phyloP scores from a whole-genome alignment of 306 rosid genomes.

The Carpinus viminea region DNA sequence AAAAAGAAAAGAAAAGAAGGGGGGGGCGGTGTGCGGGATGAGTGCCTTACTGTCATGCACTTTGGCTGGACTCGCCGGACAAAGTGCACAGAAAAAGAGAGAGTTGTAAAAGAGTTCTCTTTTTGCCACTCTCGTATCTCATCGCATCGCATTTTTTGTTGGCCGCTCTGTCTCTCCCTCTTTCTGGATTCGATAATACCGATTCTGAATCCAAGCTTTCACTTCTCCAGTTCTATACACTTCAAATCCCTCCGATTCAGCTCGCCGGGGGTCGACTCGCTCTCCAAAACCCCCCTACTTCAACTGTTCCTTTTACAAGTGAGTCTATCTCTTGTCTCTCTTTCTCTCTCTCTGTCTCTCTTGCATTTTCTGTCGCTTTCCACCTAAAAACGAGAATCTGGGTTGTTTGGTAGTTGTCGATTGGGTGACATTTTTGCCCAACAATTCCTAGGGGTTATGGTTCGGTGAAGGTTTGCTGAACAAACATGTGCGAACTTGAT shows the following conservation, averaged over 20 bases:
- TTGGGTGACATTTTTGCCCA: not conserved
- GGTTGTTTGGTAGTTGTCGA: slow-evolving; percentile 17
- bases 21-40: not conserved
- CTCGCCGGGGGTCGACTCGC: slow-evolving; percentile 46
- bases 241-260: slow-evolving; percentile 15
- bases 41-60: slow-evolving; percentile 52
- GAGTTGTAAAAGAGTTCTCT: not conserved
- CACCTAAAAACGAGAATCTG: not conserved
- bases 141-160: not conserved
- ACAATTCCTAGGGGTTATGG: slow-evolving; percentile 5
- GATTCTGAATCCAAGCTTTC: slow-evolving; percentile 57
- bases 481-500: slow-evolving; percentile 23
- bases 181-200: slow-evolving; percentile 19
- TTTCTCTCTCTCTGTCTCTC: not conserved
- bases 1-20: no score
- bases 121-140: not conserved
- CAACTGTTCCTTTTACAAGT: slow-evolving; percentile 23
- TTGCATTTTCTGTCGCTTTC: not conserved
- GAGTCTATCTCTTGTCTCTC: slow-evolving; percentile 23
- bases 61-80: slow-evolving; percentile 39
- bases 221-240: not conserved
- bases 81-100: slow-evolving; percentile 4
- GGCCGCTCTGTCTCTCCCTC: slow-evolving; percentile 5
- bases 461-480: slow-evolving; percentile 26
- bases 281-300: slow-evolving; percentile 2